These are phyloP conservation scores for Yarrowia deformans DNA, from an alignment of 805 yeast species.

Conservation along the genomic window DNA sequence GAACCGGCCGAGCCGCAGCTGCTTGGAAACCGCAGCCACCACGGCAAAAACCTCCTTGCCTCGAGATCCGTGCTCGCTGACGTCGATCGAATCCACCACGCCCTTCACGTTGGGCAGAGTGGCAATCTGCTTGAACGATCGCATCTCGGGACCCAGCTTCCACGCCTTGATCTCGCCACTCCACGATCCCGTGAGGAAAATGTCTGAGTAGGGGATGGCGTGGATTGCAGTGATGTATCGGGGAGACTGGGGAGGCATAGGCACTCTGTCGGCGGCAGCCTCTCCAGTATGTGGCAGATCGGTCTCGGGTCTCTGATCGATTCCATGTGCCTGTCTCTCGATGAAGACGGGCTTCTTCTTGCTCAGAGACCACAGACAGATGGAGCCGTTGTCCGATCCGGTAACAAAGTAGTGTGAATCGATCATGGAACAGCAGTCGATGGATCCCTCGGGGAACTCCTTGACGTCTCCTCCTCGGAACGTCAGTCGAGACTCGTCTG, in stretches of 20 bases:
- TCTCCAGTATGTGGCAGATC: slow-evolving; percentile 51
- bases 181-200: slow-evolving; percentile 89
- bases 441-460: slow-evolving; percentile 71
- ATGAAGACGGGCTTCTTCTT: slow-evolving; percentile 86
- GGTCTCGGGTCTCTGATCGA: slow-evolving; percentile 55
- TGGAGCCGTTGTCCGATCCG: slow-evolving; percentile 92
- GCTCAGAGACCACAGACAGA: slow-evolving; percentile 87
- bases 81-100: slow-evolving; percentile 52
- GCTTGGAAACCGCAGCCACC: slow-evolving; percentile 78
- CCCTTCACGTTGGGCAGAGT: slow-evolving; percentile 70
- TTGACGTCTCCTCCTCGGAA: slow-evolving; percentile 84
- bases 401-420: slow-evolving; percentile 94
- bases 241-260: slow-evolving; percentile 75
- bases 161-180: slow-evolving; percentile 79
- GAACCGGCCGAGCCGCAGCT: slow-evolving; percentile 92
- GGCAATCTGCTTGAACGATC: slow-evolving; percentile 66
- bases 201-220: slow-evolving; percentile 84
- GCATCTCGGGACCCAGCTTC: slow-evolving; percentile 70
- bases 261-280: slow-evolving; percentile 59
- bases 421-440: slow-evolving; percentile 87
- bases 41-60: slow-evolving; percentile 59
- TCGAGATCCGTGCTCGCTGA: slow-evolving; percentile 44
- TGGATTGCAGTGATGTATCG: slow-evolving; percentile 83
- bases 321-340: slow-evolving; percentile 78
- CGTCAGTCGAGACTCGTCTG: slow-evolving; percentile 92